Base-by-base conservation (phyloP, 2,329 filamentous ascomycete species). In the Periconia digitata region DNA sequence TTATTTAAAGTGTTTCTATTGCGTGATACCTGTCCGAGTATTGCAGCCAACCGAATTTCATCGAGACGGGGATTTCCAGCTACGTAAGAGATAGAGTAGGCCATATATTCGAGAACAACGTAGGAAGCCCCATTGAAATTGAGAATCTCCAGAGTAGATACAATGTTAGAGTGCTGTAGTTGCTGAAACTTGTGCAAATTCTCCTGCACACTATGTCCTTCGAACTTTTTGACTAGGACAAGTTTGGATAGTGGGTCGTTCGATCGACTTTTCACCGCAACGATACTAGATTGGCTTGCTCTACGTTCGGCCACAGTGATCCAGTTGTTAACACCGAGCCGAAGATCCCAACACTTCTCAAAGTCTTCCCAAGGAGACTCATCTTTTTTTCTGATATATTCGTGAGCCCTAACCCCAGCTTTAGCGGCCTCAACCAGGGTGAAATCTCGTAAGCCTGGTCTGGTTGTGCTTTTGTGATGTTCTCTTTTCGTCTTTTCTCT, bases 41-140 rank as follows among this genome's bases (percentile, higher is more conserved):
- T 49, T 44, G 24, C 41, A 44, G 46, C 46, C 20, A 49, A 16
- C 41, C 24, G 36, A 44, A 49, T 49, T 41, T 49, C 22, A 49
- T 44, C 16, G 40, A 49, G 46, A 27, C 36, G 36, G 6, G 36
- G 42, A 41, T 49, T 49, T 8, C 46, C 24, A 44, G 46, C 36
- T 40, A 49, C 20, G 41, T 49, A 49, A 49, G 40, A 44, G 41
- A 49, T 44, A 35, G 46, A 49, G 44, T 49, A 49, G 36, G 40
- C 46, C 24, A 49, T 49, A 44, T 49, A 49, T 44, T 49, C 17
- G 24, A 49, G 44, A 40, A 49, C 22, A 18, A 44, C 17, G 41
- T 49, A 44, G 17, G 18, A 41, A 49, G 46, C 44, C 36, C 40
- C 1, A 12, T 47, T 15, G 34, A 43, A 47, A 27, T 34, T 42